Evolutionary conservation across 768 basidiomycete genomes (phyloP).

Genomic region (Gautieria morchelliformis): DNA sequence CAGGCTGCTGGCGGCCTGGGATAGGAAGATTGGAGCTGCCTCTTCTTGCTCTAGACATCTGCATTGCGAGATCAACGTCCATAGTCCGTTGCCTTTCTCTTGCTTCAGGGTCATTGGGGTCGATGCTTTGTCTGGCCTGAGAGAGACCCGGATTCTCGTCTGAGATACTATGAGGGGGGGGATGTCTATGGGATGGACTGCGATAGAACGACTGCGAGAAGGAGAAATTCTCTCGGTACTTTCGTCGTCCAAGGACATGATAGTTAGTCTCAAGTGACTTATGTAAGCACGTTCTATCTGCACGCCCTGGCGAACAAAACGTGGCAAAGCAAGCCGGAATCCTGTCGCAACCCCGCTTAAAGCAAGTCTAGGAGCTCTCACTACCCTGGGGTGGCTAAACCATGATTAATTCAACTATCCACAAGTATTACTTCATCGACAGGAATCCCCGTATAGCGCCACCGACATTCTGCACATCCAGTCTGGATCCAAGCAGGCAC

Average conservation of each 20-base stretch:
- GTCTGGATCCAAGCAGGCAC: constrained; percentile 25
- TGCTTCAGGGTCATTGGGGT: constrained; percentile 63
- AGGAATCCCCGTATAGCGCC: constrained; percentile 88
- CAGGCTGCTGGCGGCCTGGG: constrained; percentile 11
- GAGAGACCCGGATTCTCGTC: constrained; percentile 36
- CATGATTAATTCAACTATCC: constrained; percentile 16
- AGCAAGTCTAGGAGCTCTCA: not conserved
- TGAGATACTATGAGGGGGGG: not conserved
- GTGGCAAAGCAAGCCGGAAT: no score
- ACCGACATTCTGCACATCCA: constrained; percentile 85
- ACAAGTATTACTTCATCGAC: constrained; percentile 19
- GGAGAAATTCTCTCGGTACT: not conserved
- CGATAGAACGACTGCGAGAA: constrained; percentile 1
- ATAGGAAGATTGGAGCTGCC: constrained; percentile 36
- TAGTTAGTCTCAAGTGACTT: no score
- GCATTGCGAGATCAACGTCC: constrained; percentile 80
- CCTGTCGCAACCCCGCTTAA: no score
- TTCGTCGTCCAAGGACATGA: not conserved
- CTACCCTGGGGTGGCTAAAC: not conserved
- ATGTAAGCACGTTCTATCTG: no score
- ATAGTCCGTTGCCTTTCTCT: constrained; percentile 85
- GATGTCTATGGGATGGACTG: constrained; percentile 2
- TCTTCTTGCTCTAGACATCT: constrained; percentile 63
- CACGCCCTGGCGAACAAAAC: no score
- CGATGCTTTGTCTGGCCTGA: constrained; percentile 42